Evolutionary conservation across 441 rosid genomes (phyloP), one percentile per base, ranked within the genome.

Genomic region (Pelargonium citronellum): DNA sequence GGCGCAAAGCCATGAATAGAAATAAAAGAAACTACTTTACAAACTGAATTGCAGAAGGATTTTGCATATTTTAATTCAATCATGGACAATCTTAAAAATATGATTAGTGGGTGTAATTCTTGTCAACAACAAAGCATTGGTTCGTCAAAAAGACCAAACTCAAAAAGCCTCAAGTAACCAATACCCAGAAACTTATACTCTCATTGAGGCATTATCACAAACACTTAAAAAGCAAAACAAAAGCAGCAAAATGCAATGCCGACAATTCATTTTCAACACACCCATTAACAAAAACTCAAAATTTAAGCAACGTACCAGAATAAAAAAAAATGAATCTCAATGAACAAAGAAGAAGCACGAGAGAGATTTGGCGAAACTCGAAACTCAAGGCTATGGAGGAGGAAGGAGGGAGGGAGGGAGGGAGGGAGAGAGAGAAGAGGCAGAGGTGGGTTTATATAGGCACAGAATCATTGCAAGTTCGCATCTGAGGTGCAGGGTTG

Each of bases 381-480:
- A 70, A 46, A 47, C 5, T 49, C 49, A 17, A 11, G 41, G n/a
- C n/a, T n/a, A n/a, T n/a, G n/a, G n/a, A n/a, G n/a, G n/a, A n/a
- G n/a, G n/a, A n/a, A n/a, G n/a, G n/a, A n/a, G n/a, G n/a, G n/a
- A n/a, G n/a, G n/a, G n/a, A n/a, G n/a, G n/a, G n/a, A n/a, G 70
- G 77, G 74, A 44, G 77, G 89, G 87, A 80, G 81, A 80, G 72
- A 57, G 4, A 13, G 62, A 9, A 27, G 77, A 72, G 20, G 67
- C 73, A 12, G 53, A 41, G 73, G 4, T 2, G 74, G 73, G 86
- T 74, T 79, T 87, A 75, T 68, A 89, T 87, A 87, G 88, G 77
- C 69, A 70, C 30, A 27, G 3, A 77, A 37, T 47, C 55, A 65
- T 47, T 66, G 82, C 46, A 27, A 27, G 30, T 27, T 27, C 30